phyloP scores from a whole-genome alignment of 768 basidiomycete species.

The Boletus reticuloceps region DNA sequence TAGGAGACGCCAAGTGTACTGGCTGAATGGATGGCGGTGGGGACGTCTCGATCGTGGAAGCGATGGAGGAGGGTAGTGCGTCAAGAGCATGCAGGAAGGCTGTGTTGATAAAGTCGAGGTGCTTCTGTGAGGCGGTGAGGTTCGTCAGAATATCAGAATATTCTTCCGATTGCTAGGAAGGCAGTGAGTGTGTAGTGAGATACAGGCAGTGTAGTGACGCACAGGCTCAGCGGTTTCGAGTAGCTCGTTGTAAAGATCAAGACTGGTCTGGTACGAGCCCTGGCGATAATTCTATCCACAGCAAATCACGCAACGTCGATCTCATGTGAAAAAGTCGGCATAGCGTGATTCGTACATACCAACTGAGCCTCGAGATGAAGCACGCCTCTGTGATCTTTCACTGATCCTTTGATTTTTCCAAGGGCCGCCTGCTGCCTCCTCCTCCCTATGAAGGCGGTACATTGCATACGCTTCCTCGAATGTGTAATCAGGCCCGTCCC shows the following conservation, averaged over 20 bases:
- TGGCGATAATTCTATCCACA: conserved; percentile 67
- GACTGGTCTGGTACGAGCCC: conserved; percentile 69
- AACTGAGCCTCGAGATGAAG: conserved; percentile 86
- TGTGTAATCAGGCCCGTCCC: conserved; percentile 21
- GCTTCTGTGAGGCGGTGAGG: conserved; percentile 74
- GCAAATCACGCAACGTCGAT: conserved; percentile 12
- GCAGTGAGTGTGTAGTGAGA: neutral
- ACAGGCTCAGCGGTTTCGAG: conserved; percentile 78
- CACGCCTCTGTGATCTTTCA: conserved; percentile 55
- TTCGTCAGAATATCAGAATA: conserved; percentile 86
- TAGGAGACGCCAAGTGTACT: conserved; percentile 23
- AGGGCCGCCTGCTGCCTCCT: conserved; percentile 61
- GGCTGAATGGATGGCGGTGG: conserved; percentile 53
- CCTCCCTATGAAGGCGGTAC: conserved; percentile 79
- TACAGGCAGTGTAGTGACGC: conserved; percentile 31
- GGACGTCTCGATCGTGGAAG: conserved; percentile 55
- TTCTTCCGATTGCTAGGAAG: conserved; percentile 74
- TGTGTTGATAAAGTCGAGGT: conserved; percentile 79
- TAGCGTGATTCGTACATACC: conserved; percentile 43
- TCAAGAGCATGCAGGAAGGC: conserved; percentile 67
- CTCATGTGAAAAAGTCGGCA: conserved; percentile 19
- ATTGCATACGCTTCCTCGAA: conserved; percentile 82
- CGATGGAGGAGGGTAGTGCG: conserved; percentile 49
- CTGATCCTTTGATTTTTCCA: conserved; percentile 42
- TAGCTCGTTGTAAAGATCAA: conserved; percentile 77